Conservation (phyloP, 148 eudicot species). For the Rhododendron vialii region DNA sequence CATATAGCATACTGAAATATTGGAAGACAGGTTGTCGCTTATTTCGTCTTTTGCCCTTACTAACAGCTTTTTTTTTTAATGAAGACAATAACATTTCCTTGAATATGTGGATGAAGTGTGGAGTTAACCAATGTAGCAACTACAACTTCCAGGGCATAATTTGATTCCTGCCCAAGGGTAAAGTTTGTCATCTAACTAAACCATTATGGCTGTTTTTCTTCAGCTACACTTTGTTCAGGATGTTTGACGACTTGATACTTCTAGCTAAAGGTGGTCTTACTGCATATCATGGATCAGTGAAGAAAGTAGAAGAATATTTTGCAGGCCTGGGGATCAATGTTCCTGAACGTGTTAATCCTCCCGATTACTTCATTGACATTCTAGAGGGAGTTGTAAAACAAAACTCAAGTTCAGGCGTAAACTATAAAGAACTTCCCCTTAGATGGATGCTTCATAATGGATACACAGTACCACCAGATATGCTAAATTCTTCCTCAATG, state of each 20-base stretch:
- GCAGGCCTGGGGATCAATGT: constrained; percentile 68
- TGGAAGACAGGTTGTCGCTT: background rate
- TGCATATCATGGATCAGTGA: constrained; percentile 79
- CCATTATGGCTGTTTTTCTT: background rate
- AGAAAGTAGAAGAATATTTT: constrained; percentile 85
- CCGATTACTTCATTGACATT: constrained; percentile 85
- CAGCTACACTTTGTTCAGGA: constrained; percentile 86
- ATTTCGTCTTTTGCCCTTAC: background rate
- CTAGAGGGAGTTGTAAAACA: constrained; percentile 80
- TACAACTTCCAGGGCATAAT: constrained; percentile 2
- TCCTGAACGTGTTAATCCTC: constrained; percentile 93
- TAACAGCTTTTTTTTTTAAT: background rate
- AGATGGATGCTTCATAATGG: constrained; percentile 89
- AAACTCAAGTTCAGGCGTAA: constrained; percentile 37
- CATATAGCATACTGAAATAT: background rate
- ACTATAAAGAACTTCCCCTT: constrained; percentile 70
- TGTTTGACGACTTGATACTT: constrained; percentile 91
- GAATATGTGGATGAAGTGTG: background rate
- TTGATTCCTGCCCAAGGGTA: background rate
- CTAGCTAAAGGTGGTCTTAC: constrained; percentile 92
- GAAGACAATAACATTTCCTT: background rate
- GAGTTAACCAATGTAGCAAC: background rate
- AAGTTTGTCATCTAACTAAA: constrained; percentile 8
- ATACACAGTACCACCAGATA: constrained; percentile 68
- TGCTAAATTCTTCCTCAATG: constrained; percentile 45